Base-by-base conservation (phyloP, 2,329 filamentous ascomycete genomes). In the Ophiostoma angusticollis region DNA sequence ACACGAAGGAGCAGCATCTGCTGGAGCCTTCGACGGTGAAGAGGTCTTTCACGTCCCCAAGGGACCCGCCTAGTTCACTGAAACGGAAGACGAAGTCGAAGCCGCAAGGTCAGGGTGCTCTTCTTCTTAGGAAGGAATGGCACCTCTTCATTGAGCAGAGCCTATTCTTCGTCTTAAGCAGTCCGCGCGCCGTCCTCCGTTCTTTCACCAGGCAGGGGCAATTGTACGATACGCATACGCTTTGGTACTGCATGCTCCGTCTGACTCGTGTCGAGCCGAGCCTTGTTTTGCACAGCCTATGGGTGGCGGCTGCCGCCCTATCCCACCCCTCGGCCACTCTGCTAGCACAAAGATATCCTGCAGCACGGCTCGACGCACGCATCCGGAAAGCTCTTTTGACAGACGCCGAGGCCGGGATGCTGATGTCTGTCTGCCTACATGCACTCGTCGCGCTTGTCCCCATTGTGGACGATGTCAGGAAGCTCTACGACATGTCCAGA, bases 171-270 rank as follows among this genome's bases (percentile, higher is more conserved):
- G 68, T 78, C 6, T 60, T 82, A 34, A 74, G 72, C 47, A 66
- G 74, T 35, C 71, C 74, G 1, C 61, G 62, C 12, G 60, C 67
- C 5, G 56, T 74, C 8, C 56, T 78, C 21, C 58, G 56, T 27
- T 79, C 76, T 1, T 81, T 82, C 45, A 68, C 67, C 1, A 54
- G 58, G 31, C 59, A 69, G 9, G 65, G 63, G 9, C 62, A 66
- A 31, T 52, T 74, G 1, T 65, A 73, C 39, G 72, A 79, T 52
- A 77, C 74, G 1, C 72, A 74, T 37, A 72, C 67, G 12, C 57
- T 76, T 1, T 80, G 70, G 72, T 78, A 75, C 50, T 72, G 69
- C 49, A 74, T 77, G 64, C 56, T 76, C 39, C 68, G 70, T 40
- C 58, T 80, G 54, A 74, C 69, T 5, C 63, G 72, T 35, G 64